Evolutionary conservation across 768 basidiomycete species (phyloP).

Genomic region (Dictyophora rubrovolvata): DNA sequence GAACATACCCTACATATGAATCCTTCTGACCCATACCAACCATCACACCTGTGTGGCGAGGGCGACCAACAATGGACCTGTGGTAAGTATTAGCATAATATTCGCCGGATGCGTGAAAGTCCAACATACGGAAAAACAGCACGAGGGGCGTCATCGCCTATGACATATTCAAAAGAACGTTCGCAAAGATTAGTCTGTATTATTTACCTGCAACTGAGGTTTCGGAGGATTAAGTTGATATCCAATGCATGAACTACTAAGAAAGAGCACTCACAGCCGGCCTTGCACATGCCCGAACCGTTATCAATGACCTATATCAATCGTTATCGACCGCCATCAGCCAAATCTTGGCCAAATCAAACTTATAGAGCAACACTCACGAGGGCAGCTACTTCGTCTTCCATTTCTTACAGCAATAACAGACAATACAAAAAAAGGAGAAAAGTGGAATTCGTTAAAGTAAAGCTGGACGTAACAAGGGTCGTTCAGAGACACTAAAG

Average conservation of each 20-base stretch:
- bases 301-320: constrained; percentile 68
- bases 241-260: constrained; percentile 5
- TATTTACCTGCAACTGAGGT: constrained; percentile 52
- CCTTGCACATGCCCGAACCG: constrained; percentile 99
- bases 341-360: neutral
- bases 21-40: constrained; percentile 96
- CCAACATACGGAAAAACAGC: constrained; percentile 86
- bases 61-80: constrained; percentile 89
- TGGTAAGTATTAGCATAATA: neutral
- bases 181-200: neutral
- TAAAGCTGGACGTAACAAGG: constrained; percentile 15
- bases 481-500: neutral
- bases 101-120: neutral
- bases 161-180: constrained; percentile 11
- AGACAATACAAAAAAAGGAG: neutral
- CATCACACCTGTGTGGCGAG: constrained; percentile 93
- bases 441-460: constrained; percentile 14
- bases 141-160: constrained; percentile 83
- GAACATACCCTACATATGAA: constrained; percentile 81
- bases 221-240: constrained; percentile 8
- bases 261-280: constrained; percentile 67
- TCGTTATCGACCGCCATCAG: constrained; percentile 3
- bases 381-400: constrained; percentile 56
- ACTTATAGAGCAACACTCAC: constrained; percentile 20
- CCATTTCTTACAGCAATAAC: constrained; percentile 30